Evolutionary conservation across 1,284 basidiomycete genomes (phyloP), one percentile per base, ranked within the genome.

Genomic region (Singerocomus inundabilis): DNA sequence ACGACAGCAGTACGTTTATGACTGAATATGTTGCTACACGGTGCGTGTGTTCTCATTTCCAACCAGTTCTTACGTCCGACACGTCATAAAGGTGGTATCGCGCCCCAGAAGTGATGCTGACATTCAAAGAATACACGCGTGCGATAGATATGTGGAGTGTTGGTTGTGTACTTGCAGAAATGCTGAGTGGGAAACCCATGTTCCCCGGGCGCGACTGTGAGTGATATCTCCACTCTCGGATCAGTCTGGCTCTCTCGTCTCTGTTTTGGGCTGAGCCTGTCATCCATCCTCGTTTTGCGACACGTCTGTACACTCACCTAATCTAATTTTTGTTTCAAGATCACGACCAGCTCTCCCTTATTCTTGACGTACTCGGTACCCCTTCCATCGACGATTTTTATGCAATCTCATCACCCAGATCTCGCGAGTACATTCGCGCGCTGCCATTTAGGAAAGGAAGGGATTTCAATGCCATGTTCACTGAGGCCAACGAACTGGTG

Each of bases 131-230:
- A 71, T 95, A 96, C 66, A 93, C 91, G 2, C 85, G 88, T 43
- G 91, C 93, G 0, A 95, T 96, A 66, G 92, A 96, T 62, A 84
- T 95, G 59, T 97, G 93, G 93, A 88, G 85, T 53, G 91, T 96
- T 3, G 93, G 93, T 2, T 96, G 93, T 67, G 92, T 97, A 7
- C 75, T 96, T 13, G 93, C 93, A 0, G 93, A 97, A 70, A 96
- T 97, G 93, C 76, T 97, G 16, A 89, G 83, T 53, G 91, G 93
- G 36, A 87, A 88, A 62, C 91, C 94, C 0, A 73, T 97, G 44
- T 97, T 97, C 71, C 93, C 93, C 2, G 93, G 93, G 18, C 76
- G 88, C 62, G 89, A 91, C 64, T 89, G 87, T 84, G 62, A 63
- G 74, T 58, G 8, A 31, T 10, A 18, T 25, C 35, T 13, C 18